These are phyloP conservation scores for Sugiyamaella chiloensis DNA, from an alignment of 805 yeast species.

Conservation along the genomic window DNA sequence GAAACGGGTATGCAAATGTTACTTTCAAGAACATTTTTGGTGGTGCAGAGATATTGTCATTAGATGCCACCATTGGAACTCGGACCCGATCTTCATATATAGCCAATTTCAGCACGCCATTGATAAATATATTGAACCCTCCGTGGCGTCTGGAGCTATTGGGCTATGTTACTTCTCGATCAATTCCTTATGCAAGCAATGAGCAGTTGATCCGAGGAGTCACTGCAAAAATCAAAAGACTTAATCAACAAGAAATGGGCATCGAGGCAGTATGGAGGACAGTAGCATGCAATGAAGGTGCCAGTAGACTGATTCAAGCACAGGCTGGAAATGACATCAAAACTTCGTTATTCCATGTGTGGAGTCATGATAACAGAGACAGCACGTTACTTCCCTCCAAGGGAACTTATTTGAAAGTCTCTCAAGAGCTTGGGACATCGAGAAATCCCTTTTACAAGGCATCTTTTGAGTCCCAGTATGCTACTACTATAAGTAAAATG, in stretches of 20 bases:
- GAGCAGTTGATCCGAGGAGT: slow-evolving; percentile 51
- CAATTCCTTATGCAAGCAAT: slow-evolving; percentile 50
- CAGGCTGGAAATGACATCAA: slow-evolving; percentile 64
- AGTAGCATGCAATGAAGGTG: slow-evolving; percentile 42
- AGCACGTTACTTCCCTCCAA: slow-evolving; percentile 42
- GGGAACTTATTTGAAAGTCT: slow-evolving; percentile 43
- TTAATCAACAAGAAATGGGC: slow-evolving; percentile 49
- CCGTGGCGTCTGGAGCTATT: slow-evolving; percentile 54
- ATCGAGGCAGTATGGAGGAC: slow-evolving; percentile 58
- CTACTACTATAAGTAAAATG: background rate
- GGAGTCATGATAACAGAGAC: slow-evolving; percentile 44
- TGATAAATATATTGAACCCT: slow-evolving; percentile 35
- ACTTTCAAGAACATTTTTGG: slow-evolving; percentile 62
- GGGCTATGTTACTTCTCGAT: slow-evolving; percentile 50
- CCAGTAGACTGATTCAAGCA: slow-evolving; percentile 53
- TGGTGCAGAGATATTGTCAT: slow-evolving; percentile 59
- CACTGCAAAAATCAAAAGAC: slow-evolving; percentile 35
- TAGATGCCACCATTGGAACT: slow-evolving; percentile 62
- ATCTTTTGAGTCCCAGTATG: slow-evolving; percentile 20
- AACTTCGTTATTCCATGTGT: slow-evolving; percentile 46
- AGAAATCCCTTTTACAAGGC: slow-evolving; percentile 11
- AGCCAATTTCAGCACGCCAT: slow-evolving; percentile 51
- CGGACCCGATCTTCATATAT: slow-evolving; percentile 55
- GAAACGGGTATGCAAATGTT: slow-evolving; percentile 84
- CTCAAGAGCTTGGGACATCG: slow-evolving; percentile 42